Base-by-base conservation (phyloP, 1,284 basidiomycete genomes). In the Phlebopus sp. region DNA sequence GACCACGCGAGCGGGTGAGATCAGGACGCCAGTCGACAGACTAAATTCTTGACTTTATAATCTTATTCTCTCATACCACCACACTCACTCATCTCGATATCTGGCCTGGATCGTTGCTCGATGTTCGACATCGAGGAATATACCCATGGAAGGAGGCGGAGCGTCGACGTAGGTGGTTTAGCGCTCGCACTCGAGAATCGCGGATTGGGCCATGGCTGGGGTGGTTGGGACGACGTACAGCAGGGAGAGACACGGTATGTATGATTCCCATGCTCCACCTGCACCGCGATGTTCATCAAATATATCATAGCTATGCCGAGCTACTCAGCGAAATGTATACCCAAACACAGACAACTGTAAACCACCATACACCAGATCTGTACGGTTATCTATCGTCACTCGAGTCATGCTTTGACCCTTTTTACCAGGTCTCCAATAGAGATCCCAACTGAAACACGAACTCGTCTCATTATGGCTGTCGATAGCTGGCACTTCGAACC, bases 401-500 rank as follows among this genome's bases (percentile, higher is more conserved):
- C 30, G 3, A 10, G 40, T 37, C 48, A 47, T 44, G 21, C 39
- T 40, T 63, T 52, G 57, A 71, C 47, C 56, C 67, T 9, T 52
- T n/a, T 68, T 18, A 23, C 50, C 44, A 70, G 69, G 36, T 62
- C 54, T 19, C 66, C 64, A 65, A 51, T 66, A 55, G 17, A 62
- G 58, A 38, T 70, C 58, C 54, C 71, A 55, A 48, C 64, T 57
- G 55, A 63, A 36, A 63, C 67, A 29, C 75, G 82, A 68, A 60
- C 69, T 64, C 68, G 76, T 10, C 74, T 89, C 42, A 86, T 96
- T 53, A 63, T 72, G 17, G 72, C 76, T 0, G 74, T 96, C 8
- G 82, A 86, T 53, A 76, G 73, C 8, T 96, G 93, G 93, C 73
- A 87, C 54, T 97, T 96, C 64, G 86, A 93, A 57, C 92, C 93